Evolutionary conservation across 208 protist genomes (phyloP).

Genomic region (Trypanosomatidae sp.): DNA sequence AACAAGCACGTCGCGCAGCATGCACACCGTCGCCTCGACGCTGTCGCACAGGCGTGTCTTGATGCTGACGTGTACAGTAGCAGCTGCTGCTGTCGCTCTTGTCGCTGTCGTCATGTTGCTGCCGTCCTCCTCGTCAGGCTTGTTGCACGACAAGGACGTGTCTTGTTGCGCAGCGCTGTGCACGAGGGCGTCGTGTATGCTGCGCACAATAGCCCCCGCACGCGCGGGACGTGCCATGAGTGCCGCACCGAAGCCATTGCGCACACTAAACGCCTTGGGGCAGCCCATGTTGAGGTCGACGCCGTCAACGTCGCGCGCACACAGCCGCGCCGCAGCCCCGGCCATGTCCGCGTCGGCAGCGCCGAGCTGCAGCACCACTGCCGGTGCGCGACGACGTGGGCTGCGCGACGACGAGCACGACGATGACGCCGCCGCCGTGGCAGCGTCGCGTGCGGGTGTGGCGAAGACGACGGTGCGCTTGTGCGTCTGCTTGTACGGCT

Average conservation of each 20-base stretch:
- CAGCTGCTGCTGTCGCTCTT: background rate
- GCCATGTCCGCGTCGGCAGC: conserved; percentile 56
- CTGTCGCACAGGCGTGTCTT: conserved; percentile 54
- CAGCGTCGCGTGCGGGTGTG: conserved; percentile 5
- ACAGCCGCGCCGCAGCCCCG: conserved; percentile 68
- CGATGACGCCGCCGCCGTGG: background rate
- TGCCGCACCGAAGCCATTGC: conserved; percentile 94
- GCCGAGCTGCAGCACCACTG: conserved; percentile 91
- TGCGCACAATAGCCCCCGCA: conserved; percentile 52
- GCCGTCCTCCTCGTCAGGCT: conserved; percentile 2
- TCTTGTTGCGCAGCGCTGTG: background rate
- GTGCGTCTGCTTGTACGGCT: conserved; percentile 52
- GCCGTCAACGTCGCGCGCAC: conserved; percentile 88
- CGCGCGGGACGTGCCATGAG: conserved; percentile 63
- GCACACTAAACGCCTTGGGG: conserved; percentile 94
- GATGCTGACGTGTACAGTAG: conserved; percentile 51
- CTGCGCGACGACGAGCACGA: background rate
- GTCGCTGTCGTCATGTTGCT: background rate
- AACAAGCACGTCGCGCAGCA: conserved; percentile 44
- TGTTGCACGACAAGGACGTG: conserved; percentile 4
- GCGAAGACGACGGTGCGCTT: conserved; percentile 53
- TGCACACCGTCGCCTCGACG: conserved; percentile 36
- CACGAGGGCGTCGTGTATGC: conserved; percentile 31
- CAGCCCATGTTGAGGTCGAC: conserved; percentile 99
- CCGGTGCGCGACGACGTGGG: background rate